Evolutionary conservation across 495 filamentous ascomycete species (phyloP), one percentile per base, ranked within the genome.

Genomic region (Penicillium malachiteum): DNA sequence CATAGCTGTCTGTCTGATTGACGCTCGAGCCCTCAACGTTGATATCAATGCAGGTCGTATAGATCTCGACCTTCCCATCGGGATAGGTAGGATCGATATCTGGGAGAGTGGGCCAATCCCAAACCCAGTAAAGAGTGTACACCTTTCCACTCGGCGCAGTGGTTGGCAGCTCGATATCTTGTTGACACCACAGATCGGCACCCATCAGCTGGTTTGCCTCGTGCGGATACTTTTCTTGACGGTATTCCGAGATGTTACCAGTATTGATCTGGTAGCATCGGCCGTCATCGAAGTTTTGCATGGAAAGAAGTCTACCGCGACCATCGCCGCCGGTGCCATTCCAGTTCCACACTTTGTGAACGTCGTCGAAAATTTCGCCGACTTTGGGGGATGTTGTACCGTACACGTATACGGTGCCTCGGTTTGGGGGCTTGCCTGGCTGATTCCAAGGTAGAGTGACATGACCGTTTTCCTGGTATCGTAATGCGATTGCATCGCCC

Each of bases 111-210:
- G 87, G 85, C 90, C 90, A 97, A 59, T 95, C 86, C 92, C 92
- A 96, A 5, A 96, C 84, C 92, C 92, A 97, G 72, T 96, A 92
- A 39, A 94, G 67, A 0, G 90, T 90, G 56, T 87, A 87, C 2
- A 76, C 66, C 31, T 78, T 80, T 16, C 86, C 83, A 12, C 66
- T 59, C 3, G 72, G 60, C 21, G 77, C 64, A 57, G 85, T 78
- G 3, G 64, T 55, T 3, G 92, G 92, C 37, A 97, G 70, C 40
- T 80, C 70, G 39, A 95, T 70, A 61, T 94, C 87, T 32, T 84
- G 82, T 71, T 96, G 91, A 67, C 92, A 96, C 78, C 78, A 83
- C 8, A 92, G 72, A 49, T 85, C 71, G 4, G 70, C 66, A 11
- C 80, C 80, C 69, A 75, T 82, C 17, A 73, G 44, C 12, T 66